Base-by-base conservation (phyloP, 2,329 filamentous ascomycete genomes). In the Beauveria sp. region DNA sequence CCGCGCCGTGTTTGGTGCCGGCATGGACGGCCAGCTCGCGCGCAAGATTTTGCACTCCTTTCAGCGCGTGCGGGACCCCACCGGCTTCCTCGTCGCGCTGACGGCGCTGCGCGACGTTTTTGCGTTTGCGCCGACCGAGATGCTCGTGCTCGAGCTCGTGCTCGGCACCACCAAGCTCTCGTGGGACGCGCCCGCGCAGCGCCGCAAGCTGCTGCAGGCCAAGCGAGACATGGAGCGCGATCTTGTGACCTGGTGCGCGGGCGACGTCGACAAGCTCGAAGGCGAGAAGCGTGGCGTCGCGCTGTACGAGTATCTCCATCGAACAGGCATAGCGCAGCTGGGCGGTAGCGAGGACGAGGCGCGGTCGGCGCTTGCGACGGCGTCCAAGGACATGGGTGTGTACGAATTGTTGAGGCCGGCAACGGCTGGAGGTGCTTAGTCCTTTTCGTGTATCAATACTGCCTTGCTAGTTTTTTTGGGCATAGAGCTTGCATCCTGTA, bases 41-140 rank as follows among this genome's bases (percentile, higher is more conserved):
- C 77, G 78, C 64, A 79, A 76, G 65, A 75, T 81, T 20, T 68
- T 82, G 14, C 80, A 82, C 67, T 79, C 79, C 1, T 81, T 82
- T 69, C 79, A 79, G 51, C 75, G 76, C 34, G 66, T 80, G 4
- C 65, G 72, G 26, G 80, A 82, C 64, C 66, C 68, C n/a, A 66
- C 72, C 5, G 80, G 80, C 51, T 71, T 81, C 56, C 67, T 81
- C 47, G 72, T 81, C 6, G 78, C 79, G 9, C 73, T 80, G 52
- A 72, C 75, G 28, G 72, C 75, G 22, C 71, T 82, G 28, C 74
- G 74, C 47, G 72, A 76, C 40, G 59, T 76, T 3, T 79, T 81
- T 63, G 65, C 71, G 30, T 81, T 79, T 65, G 63, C 73, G 4
- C 78, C 78, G 2, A 68, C 78, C 0, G 79, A 81, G 61, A 70